These are phyloP conservation scores for Spergularia azorica DNA, from an alignment of 179 eudicot genomes.

Conservation along the genomic window DNA sequence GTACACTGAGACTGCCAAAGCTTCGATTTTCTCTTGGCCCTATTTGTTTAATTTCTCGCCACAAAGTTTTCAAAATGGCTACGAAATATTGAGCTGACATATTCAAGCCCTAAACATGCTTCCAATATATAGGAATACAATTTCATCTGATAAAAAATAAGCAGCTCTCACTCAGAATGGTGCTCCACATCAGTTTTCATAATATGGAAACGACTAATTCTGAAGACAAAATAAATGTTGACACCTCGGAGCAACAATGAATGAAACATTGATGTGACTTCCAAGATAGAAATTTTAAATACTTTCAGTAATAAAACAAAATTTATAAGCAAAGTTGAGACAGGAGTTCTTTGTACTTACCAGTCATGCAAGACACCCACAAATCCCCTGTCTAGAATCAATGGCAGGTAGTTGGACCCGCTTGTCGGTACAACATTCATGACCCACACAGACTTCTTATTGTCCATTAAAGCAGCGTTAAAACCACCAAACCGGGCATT, in stretches of 20 bases:
- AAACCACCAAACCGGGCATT: conserved; percentile 91
- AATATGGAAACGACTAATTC: too few relatives aligned
- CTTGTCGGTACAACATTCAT: conserved; percentile 95
- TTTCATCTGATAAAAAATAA: too few relatives aligned
- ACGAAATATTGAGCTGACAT: too few relatives aligned
- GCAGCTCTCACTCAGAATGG: too few relatives aligned
- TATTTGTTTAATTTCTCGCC: too few relatives aligned
- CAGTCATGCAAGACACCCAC: conserved; percentile 94
- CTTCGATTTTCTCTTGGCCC: too few relatives aligned
- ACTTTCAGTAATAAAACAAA: background rate
- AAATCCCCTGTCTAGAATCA: conserved; percentile 86
- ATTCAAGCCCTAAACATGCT: too few relatives aligned
- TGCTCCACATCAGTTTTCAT: too few relatives aligned
- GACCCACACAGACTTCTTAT: conserved; percentile 94
- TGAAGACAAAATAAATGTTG: too few relatives aligned
- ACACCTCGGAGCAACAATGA: background rate
- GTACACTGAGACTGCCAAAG: too few relatives aligned
- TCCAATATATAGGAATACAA: too few relatives aligned
- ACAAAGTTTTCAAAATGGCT: too few relatives aligned
- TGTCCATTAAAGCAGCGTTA: conserved; percentile 77
- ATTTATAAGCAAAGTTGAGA: background rate
- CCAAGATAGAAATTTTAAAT: background rate
- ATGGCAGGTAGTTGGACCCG: conserved; percentile 77
- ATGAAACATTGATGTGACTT: background rate
- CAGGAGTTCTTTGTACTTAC: conserved; percentile 37